Conservation (phyloP, 768 basidiomycete genomes). For the Pleurotus platypus region DNA sequence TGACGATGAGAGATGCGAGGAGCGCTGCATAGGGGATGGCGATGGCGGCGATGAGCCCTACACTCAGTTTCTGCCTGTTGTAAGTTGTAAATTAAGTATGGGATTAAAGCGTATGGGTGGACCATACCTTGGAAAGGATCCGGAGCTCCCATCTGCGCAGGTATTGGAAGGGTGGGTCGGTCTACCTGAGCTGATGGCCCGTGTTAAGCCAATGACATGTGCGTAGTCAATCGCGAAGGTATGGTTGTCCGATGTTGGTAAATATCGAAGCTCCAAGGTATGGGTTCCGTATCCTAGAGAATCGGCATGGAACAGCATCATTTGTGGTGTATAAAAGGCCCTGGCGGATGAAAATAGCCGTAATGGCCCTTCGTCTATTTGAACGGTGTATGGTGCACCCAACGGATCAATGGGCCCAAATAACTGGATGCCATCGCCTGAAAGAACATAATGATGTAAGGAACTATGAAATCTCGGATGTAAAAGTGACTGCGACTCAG, state of each 20-base stretch:
- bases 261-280: constrained; percentile 23
- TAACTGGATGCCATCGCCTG: constrained; percentile 42
- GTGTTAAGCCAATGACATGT: constrained; percentile 2
- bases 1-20: too few relatives aligned
- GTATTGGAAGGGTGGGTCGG: too few relatives aligned
- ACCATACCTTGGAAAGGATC: too few relatives aligned
- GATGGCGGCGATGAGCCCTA: constrained; percentile 4
- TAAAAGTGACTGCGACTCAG: neutral
- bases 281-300: constrained; percentile 17
- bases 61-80: neutral
- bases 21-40: neutral
- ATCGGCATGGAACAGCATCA: constrained; percentile 21
- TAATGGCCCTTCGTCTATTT: constrained; percentile 26
- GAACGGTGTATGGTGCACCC: constrained; percentile 29
- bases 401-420: constrained; percentile 37
- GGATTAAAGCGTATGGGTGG: too few relatives aligned
- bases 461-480: constrained; percentile 7
- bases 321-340: constrained; percentile 21
- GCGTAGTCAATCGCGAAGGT: constrained; percentile 28
- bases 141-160: too few relatives aligned
- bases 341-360: constrained; percentile 18
- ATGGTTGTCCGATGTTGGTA: constrained; percentile 16
- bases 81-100: too few relatives aligned
- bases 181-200: neutral
- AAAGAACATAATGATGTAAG: neutral